phyloP scores from a whole-genome alignment of 257 asterid species.

The Craterostigma plantagineum region DNA sequence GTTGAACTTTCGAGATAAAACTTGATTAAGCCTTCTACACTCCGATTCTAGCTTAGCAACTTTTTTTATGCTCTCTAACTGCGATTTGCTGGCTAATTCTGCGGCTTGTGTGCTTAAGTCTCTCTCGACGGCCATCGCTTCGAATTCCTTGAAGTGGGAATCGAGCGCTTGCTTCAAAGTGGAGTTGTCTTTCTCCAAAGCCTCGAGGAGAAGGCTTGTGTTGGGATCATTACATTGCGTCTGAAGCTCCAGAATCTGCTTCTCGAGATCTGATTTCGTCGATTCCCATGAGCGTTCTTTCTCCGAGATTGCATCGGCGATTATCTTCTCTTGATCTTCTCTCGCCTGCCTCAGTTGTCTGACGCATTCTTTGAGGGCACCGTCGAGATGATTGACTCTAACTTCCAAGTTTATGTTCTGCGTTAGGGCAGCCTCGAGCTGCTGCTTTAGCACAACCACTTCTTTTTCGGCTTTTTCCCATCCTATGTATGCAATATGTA shows the following conservation, averaged over 20 bases:
- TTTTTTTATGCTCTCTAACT: conserved; percentile 43
- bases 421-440: conserved; percentile 4
- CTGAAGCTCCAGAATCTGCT: background rate
- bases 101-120: conserved; percentile 66
- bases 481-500: background rate
- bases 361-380: conserved; percentile 5
- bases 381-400: conserved; percentile 1
- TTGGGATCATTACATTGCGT: conserved; percentile 10
- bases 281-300: background rate
- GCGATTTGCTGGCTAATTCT: conserved; percentile 62
- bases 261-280: background rate
- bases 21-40: conserved; percentile 23
- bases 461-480: conserved; percentile 1
- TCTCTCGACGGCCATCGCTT: conserved; percentile 32
- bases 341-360: conserved; percentile 3
- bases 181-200: conserved; percentile 38
- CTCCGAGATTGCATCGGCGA: background rate
- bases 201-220: conserved; percentile 15
- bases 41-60: conserved; percentile 44
- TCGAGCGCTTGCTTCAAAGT: conserved; percentile 31
- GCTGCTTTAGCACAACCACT: background rate
- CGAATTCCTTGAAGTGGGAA: conserved; percentile 28
- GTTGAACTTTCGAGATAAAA: conserved; percentile 10
- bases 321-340: background rate
- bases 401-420: conserved; percentile 5